phyloP scores from a whole-genome alignment of 192 early-diverging fungal species.

The Umbelopsis ramanniana region DNA sequence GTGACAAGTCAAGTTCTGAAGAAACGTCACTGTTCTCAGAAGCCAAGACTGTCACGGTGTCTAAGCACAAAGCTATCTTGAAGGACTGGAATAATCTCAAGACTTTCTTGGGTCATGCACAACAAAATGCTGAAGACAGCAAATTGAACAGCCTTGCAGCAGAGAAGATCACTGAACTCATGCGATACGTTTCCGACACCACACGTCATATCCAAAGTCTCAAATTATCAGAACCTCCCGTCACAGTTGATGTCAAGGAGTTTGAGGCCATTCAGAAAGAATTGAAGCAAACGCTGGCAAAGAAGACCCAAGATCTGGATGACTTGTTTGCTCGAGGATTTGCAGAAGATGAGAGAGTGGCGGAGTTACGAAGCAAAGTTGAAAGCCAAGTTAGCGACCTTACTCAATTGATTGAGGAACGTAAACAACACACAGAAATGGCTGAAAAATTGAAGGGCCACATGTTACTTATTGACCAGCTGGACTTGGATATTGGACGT shows the following conservation, averaged over 20 bases:
- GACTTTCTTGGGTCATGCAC: slow-evolving; percentile 17
- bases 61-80: slow-evolving; percentile 22
- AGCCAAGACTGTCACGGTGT: background rate
- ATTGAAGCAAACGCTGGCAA: slow-evolving; percentile 23
- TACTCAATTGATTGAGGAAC: slow-evolving; percentile 22
- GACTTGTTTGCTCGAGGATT: background rate
- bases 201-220: slow-evolving; percentile 32
- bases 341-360: slow-evolving; percentile 24
- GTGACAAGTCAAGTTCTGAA: background rate
- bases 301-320: slow-evolving; percentile 23
- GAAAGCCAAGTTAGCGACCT: slow-evolving; percentile 35
- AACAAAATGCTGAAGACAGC: slow-evolving; percentile 25
- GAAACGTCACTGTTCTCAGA: background rate
- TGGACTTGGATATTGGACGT: slow-evolving; percentile 35
- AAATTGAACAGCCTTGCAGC: slow-evolving; percentile 11
- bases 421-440: slow-evolving; percentile 10
- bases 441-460: background rate
- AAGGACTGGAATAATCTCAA: slow-evolving; percentile 38
- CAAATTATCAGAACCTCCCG: slow-evolving; percentile 30
- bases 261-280: slow-evolving; percentile 31
- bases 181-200: slow-evolving; percentile 32
- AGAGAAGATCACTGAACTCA: slow-evolving; percentile 27
- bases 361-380: slow-evolving; percentile 35
- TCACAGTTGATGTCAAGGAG: slow-evolving; percentile 38
- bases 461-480: slow-evolving; percentile 37